Base-by-base conservation (phyloP, 2,329 filamentous ascomycete species). In the Fusarium sp. region DNA sequence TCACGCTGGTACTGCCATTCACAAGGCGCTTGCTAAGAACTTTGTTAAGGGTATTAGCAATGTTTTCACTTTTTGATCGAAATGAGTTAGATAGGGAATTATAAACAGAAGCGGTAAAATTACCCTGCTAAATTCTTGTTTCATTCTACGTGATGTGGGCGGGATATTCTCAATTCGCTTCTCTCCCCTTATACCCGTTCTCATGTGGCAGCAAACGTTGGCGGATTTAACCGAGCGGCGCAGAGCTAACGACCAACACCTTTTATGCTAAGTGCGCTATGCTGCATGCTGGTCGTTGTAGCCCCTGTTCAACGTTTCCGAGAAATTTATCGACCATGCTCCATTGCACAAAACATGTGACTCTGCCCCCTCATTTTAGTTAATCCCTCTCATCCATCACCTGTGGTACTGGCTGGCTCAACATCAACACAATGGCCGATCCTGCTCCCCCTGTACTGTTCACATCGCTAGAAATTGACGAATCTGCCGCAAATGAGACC, bases 11-110 rank as follows among this genome's bases (percentile, higher is more conserved):
- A 40, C 37, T 19, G 45, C 56, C 45, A 57, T 67, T 22, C 53
- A 67, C n/a, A 66, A 62, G 39, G 17, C 56, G 17, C 44, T 67
- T 7, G 56, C 64, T 5, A 37, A 55, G 40, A 54, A 61, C 7
- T 56, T 67, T 5, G 49, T 51, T 6, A 45, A 45, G 10, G 39
- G 46, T 11, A 15, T 56, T 28, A 33, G 45, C 8, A 35, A 50
- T 7, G 6, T 43, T 24, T 37, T 64, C 22, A 32, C 43, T 11
- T 30, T 66, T 10, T 59, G 17, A 46, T 5, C 14, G 14, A 6
- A 20, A 17, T 17, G 22, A 22, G 22, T 22, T n/a, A 7, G 14
- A 20, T 13, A 22, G n/a, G 28, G 6, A 2, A 17, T 7, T 9
- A 10, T 5, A 26, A 17, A 15, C 5, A 10, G 8, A 43, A 17